These are phyloP conservation scores for Ascoidea rubescens DNA, from an alignment of 805 yeast genomes.

Conservation along the genomic window DNA sequence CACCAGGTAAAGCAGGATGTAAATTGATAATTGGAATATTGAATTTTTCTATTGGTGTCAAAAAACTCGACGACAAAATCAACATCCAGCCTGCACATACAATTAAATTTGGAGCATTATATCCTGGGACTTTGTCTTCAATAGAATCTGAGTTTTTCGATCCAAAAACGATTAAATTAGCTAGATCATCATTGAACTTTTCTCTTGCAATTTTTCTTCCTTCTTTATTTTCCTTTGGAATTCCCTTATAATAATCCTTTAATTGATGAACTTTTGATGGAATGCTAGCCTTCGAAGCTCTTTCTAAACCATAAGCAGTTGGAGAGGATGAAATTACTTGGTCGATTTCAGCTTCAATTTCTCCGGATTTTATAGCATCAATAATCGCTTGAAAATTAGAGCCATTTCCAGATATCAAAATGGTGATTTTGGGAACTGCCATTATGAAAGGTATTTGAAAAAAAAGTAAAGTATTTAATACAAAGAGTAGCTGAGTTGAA, in stretches of 20 bases:
- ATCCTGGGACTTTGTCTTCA: slow-evolving; percentile 12
- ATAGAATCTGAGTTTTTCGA: slow-evolving; percentile 15
- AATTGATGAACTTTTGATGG: slow-evolving; percentile 64
- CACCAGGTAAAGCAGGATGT: slow-evolving; percentile 96
- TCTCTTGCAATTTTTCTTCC: slow-evolving; percentile 50
- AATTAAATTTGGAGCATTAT: slow-evolving; percentile 60
- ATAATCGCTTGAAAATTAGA: slow-evolving; percentile 92
- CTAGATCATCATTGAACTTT: slow-evolving; percentile 66
- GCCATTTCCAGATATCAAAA: slow-evolving; percentile 89
- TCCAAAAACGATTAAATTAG: slow-evolving; percentile 46
- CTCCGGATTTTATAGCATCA: slow-evolving; percentile 40
- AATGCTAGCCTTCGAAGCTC: slow-evolving; percentile 61
- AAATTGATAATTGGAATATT: slow-evolving; percentile 75
- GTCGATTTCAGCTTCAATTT: slow-evolving; percentile 39
- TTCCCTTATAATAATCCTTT: slow-evolving; percentile 57
- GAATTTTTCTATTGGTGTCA: slow-evolving; percentile 46
- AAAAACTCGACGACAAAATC: slow-evolving; percentile 66
- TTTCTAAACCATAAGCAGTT: slow-evolving; percentile 73
- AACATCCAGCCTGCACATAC: slow-evolving; percentile 99
- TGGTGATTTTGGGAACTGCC: slow-evolving; percentile 26
- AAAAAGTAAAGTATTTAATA: background rate
- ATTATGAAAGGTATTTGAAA: slow-evolving; percentile 1
- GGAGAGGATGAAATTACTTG: slow-evolving; percentile 78
- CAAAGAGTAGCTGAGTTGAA: background rate
- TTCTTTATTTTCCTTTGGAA: slow-evolving; percentile 52